Conservation (phyloP, 257 asterid genomes). For the Capsicum rhomboideum region DNA sequence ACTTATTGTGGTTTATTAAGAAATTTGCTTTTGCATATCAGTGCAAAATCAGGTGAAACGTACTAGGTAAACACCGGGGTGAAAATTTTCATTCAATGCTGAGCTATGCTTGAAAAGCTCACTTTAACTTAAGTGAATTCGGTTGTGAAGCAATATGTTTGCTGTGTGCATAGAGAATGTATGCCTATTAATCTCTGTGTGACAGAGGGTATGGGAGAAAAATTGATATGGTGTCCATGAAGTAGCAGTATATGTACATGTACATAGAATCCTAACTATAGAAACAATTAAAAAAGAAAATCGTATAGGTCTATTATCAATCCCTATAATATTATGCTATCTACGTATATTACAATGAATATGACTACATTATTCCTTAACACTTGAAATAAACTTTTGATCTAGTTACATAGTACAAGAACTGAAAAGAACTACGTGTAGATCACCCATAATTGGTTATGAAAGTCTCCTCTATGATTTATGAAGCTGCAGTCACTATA, state of each 20-base stretch:
- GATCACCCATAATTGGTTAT: neutral
- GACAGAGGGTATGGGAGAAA: neutral
- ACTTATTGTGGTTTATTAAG: neutral
- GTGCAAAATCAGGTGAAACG: neutral
- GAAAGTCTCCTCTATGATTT: neutral
- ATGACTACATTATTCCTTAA: neutral
- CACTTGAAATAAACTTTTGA: neutral
- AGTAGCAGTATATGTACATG: neutral
- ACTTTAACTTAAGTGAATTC: neutral
- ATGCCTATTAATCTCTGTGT: neutral
- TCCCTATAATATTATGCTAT: neutral
- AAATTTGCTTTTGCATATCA: neutral
- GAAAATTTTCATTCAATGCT: neutral
- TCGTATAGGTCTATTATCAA: neutral
- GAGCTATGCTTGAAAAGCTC: neutral
- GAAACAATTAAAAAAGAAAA: neutral
- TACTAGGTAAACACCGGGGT: neutral
- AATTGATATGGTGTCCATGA: neutral
- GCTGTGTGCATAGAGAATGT: neutral
- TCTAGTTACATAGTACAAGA: neutral
- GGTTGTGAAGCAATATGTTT: neutral
- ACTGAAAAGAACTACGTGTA: neutral
- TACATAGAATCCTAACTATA: neutral
- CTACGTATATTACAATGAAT: neutral
- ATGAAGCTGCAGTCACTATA: neutral